Evolutionary conservation across 148 eudicot genomes (phyloP).

Genomic region (Chenopodium suecicum): DNA sequence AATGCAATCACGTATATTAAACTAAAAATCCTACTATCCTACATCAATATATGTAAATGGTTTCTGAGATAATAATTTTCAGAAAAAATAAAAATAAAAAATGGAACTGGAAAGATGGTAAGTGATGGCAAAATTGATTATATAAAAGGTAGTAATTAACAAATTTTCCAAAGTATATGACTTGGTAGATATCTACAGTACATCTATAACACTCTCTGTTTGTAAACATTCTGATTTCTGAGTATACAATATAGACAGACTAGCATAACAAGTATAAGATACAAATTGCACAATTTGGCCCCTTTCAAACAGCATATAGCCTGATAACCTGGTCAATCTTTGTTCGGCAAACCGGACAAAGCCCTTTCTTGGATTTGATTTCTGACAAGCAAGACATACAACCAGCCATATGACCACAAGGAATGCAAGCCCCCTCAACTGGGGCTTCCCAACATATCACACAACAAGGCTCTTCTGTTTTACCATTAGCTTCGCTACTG

Average conservation of each 20-base stretch:
- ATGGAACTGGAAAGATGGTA: no score
- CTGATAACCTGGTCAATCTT: constrained; percentile 58
- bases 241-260: constrained; percentile 4
- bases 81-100: no score
- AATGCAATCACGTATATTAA: no score
- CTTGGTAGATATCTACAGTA: neutral
- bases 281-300: neutral
- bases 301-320: constrained; percentile 53
- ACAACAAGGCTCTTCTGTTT: constrained; percentile 36
- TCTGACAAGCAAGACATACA: constrained; percentile 64
- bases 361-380: constrained; percentile 52
- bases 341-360: constrained; percentile 65
- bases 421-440: constrained; percentile 67
- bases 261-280: neutral
- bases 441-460: constrained; percentile 70
- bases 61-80: no score
- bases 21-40: no score
- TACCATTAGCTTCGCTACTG: constrained; percentile 22
- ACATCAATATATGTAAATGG: no score
- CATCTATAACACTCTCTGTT: neutral
- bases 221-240: neutral
- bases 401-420: constrained; percentile 82
- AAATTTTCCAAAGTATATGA: neutral
- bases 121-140: no score
- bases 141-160: no score